Evolutionary conservation across 1,284 basidiomycete genomes (phyloP).

Genomic region (Pterulicium gracile): DNA sequence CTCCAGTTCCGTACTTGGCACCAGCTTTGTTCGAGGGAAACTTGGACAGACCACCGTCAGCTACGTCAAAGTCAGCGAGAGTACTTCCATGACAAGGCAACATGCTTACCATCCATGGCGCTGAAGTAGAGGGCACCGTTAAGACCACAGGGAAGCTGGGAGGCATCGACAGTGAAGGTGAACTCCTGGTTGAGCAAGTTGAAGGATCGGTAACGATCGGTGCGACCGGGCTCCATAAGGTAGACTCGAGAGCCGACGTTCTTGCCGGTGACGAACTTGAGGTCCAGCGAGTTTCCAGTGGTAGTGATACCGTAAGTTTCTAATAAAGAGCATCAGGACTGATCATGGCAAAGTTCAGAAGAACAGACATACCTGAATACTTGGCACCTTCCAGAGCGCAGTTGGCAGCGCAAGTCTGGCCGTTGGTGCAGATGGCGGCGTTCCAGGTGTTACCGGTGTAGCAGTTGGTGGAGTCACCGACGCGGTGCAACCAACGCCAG

Average conservation of each 20-base stretch:
- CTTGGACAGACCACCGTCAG: slow-evolving; percentile 34
- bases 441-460: slow-evolving; percentile 47
- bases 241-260: slow-evolving; percentile 36
- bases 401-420: slow-evolving; percentile 33
- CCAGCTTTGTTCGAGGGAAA: slow-evolving; percentile 31
- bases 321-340: slow-evolving; percentile 7
- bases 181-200: slow-evolving; percentile 39
- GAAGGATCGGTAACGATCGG: slow-evolving; percentile 40
- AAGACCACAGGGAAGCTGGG: slow-evolving; percentile 42
- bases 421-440: slow-evolving; percentile 34
- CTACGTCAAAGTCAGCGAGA: no score
- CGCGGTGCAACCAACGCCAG: slow-evolving; percentile 41
- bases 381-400: slow-evolving; percentile 51
- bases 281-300: slow-evolving; percentile 33
- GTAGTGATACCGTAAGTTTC: slow-evolving; percentile 33
- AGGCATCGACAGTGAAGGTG: slow-evolving; percentile 42
- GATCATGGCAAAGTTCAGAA: not conserved
- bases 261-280: slow-evolving; percentile 35
- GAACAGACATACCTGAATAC: slow-evolving; percentile 27
- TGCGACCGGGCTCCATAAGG: slow-evolving; percentile 27
- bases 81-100: no score
- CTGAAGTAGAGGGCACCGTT: slow-evolving; percentile 31
- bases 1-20: slow-evolving; percentile 15
- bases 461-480: slow-evolving; percentile 36
- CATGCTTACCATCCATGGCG: slow-evolving; percentile 39